A percentile compares a stretch with the other conserved stretches of the same genome.
These are phyloP conservation scores for Aspergillus carbonarius DNA, from an alignment of 2,329 filamentous ascomycete genomes.

Conservation along the genomic window DNA sequence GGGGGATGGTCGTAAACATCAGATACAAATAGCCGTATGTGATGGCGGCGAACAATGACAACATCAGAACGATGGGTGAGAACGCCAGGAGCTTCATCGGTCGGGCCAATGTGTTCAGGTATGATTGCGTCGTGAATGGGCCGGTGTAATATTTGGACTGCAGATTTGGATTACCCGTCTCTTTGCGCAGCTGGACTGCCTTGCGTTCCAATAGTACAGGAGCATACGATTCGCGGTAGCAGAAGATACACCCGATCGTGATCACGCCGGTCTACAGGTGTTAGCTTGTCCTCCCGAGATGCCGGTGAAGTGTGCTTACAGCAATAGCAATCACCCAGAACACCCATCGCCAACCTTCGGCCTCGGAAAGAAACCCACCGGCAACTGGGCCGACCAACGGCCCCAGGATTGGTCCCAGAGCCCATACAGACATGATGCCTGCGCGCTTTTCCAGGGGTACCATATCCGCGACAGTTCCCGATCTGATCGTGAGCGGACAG, in stretches of 20 bases:
- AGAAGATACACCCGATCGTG: constrained; percentile 24
- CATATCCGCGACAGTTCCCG: constrained; percentile 66
- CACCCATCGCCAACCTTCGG: constrained; percentile 19
- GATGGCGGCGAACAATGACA: constrained; percentile 50
- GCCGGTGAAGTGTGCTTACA: constrained; percentile 16
- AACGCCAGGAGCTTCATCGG: constrained; percentile 28
- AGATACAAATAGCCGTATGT: constrained; percentile 56
- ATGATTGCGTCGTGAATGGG: constrained; percentile 37
- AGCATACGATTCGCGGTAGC: constrained; percentile 34
- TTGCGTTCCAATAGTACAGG: constrained; percentile 30
- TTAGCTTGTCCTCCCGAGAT: background rate
- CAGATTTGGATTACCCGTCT: constrained; percentile 24
- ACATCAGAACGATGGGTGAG: constrained; percentile 42
- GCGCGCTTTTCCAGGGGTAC: constrained; percentile 58
- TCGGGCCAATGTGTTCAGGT: constrained; percentile 48
- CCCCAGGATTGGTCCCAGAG: constrained; percentile 46
- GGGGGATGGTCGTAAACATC: constrained; percentile 51
- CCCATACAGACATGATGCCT: constrained; percentile 55
- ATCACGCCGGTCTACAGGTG: constrained; percentile 19
- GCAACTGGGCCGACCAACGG: constrained; percentile 36
- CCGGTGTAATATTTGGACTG: constrained; percentile 31
- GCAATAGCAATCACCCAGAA: constrained; percentile 43
- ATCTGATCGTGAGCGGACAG: constrained; percentile 63
- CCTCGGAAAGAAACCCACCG: constrained; percentile 36
- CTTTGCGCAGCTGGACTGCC: constrained; percentile 27